Evolutionary conservation across 1,284 basidiomycete genomes (phyloP).

Genomic region (Pseudozyma thailandica): DNA sequence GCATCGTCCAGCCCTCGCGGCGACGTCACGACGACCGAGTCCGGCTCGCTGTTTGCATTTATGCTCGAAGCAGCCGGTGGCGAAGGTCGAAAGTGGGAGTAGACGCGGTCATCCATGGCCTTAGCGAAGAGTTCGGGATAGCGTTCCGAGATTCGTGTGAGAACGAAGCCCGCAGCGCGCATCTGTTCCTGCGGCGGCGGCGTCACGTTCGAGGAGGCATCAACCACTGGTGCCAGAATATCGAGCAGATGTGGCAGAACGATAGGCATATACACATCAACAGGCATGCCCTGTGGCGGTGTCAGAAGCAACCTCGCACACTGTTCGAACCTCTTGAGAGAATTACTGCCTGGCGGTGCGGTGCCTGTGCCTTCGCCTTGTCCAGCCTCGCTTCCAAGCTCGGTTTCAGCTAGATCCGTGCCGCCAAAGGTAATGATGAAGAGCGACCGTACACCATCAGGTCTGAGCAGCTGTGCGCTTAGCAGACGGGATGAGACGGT

Average conservation of each 20-base stretch:
- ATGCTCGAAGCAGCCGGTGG: background rate
- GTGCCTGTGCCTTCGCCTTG: constrained; percentile 24
- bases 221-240: constrained; percentile 45
- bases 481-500: constrained; percentile 48
- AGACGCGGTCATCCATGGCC: constrained; percentile 29
- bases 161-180: constrained; percentile 54
- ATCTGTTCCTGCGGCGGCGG: constrained; percentile 51
- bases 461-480: constrained; percentile 58
- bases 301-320: constrained; percentile 46
- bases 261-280: constrained; percentile 33
- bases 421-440: constrained; percentile 55
- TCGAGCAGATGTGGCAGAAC: constrained; percentile 46
- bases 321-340: constrained; percentile 40
- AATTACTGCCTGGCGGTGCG: constrained; percentile 32
- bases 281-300: constrained; percentile 48
- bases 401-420: constrained; percentile 30
- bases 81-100: constrained; percentile 22
- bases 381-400: constrained; percentile 30
- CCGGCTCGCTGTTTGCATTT: background rate
- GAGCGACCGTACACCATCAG: constrained; percentile 61
- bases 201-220: constrained; percentile 25
- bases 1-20: constrained; percentile 23
- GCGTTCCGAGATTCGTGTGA: constrained; percentile 49
- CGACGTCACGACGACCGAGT: constrained; percentile 8
- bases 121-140: constrained; percentile 19